Evolutionary conservation across 2,329 filamentous ascomycete genomes (phyloP), one percentile per base, ranked within the genome.

Genomic region (Nigrograna mackinnonii): DNA sequence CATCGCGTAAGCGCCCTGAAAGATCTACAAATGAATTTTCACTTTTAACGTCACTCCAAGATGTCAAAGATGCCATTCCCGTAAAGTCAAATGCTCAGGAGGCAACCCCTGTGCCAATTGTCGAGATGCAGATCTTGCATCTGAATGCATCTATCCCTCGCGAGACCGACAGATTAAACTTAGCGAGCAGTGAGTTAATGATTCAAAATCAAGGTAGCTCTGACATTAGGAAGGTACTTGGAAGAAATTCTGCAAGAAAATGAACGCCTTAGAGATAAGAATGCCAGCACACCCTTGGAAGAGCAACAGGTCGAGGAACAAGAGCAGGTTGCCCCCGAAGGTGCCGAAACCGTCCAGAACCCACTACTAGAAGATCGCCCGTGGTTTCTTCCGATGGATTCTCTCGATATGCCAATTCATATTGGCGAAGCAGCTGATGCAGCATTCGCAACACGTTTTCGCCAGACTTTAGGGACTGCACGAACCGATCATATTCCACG

Each of bases 351-450:
- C 11, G 53, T 54, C 20, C 52, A 55, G 6, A 70, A 69, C 33
- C 66, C 66, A 14, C 48, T 68, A 16, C 49, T 69, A 6, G 60
- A 64, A 31, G 63, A 69, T 4, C 54, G 63, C 16, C 57, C 66
- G 5, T 70, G 67, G 67, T 70, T 69, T 40, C 47, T 64, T 13
- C 54, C 60, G 4, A 49, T 65, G 39, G 59, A 61, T 18, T 49
- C 54, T 7, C 46, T 54, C 5, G 61, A 62, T 20, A 55, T 63
- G 35, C 67, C 67, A 6, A 64, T 70, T 5, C 60, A 67, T 38
- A 63, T 70, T 31, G 60, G 58, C 11, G 66, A 69, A 39, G 67
- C 67, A 11, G 62, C 67, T 11, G 66, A 67, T 43, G 61, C 66
- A 6, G 67, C 65, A 2, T 69, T 69, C 49, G 62, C 64, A 18